phyloP scores from a whole-genome alignment of 1,284 basidiomycete species.

The Austroboletus novae-zelandiae region DNA sequence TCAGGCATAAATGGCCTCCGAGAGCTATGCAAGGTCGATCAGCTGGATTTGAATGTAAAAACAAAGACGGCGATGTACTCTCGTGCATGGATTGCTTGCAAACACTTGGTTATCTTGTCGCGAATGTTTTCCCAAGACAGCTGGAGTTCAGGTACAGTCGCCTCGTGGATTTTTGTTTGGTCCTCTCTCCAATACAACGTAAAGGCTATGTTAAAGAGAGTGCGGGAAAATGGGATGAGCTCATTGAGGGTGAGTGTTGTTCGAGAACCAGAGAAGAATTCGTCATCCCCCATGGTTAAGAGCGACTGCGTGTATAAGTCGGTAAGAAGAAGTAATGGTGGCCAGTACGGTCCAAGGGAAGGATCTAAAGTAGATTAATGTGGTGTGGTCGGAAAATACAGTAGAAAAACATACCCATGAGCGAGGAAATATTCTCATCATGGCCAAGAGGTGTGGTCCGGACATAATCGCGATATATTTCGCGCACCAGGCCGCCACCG shows the following conservation, averaged over 20 bases:
- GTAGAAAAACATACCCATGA: slow-evolving; percentile 37
- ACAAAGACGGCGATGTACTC: slow-evolving; percentile 59
- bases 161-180: slow-evolving; percentile 40
- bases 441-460: slow-evolving; percentile 54
- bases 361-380: slow-evolving; percentile 38
- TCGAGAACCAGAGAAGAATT: slow-evolving; percentile 68
- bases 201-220: slow-evolving; percentile 79
- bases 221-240: slow-evolving; percentile 63
- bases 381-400: slow-evolving; percentile 2
- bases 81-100: slow-evolving; percentile 80
- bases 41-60: background rate
- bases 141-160: slow-evolving; percentile 42
- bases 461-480: slow-evolving; percentile 72
- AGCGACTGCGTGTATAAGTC: slow-evolving; percentile 86
- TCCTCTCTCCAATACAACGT: slow-evolving; percentile 77
- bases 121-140: slow-evolving; percentile 37
- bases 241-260: slow-evolving; percentile 75
- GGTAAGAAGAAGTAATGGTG: slow-evolving; percentile 75
- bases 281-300: slow-evolving; percentile 93
- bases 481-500: slow-evolving; percentile 63
- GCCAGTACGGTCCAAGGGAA: slow-evolving; percentile 48
- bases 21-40: slow-evolving; percentile 53
- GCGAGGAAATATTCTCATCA: slow-evolving; percentile 42
- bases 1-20: slow-evolving; percentile 75
- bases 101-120: slow-evolving; percentile 73